Percentiles rank a stretch among this genome's conserved stretches.
These are phyloP conservation scores for Pyrus hybrid DNA, from an alignment of 331 rosid genomes.

Conservation along the genomic window DNA sequence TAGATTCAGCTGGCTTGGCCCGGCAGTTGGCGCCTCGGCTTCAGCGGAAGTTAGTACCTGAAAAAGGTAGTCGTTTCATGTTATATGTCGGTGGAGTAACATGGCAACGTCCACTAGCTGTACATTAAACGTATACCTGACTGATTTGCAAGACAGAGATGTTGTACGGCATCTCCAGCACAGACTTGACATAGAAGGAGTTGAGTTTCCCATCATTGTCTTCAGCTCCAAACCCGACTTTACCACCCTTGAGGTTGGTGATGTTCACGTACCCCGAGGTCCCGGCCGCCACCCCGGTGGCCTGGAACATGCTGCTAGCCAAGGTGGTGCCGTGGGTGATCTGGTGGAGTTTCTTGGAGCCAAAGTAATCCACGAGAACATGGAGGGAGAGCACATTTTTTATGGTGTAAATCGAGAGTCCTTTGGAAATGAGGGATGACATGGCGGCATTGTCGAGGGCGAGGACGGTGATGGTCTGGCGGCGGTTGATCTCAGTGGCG, in stretches of 20 bases:
- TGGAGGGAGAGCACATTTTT: slow-evolving; percentile 86
- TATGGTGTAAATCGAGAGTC: slow-evolving; percentile 47
- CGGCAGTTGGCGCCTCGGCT: slow-evolving; percentile 82
- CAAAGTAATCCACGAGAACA: slow-evolving; percentile 81
- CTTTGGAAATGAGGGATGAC: slow-evolving; percentile 57
- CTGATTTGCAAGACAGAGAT: slow-evolving; percentile 76
- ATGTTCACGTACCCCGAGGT: slow-evolving; percentile 84
- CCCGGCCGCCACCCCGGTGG: slow-evolving; percentile 67
- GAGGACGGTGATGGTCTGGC: slow-evolving; percentile 83
- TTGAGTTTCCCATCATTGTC: slow-evolving; percentile 48
- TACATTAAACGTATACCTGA: slow-evolving; percentile 26
- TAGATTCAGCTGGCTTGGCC: slow-evolving; percentile 51
- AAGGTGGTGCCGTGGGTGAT: slow-evolving; percentile 63
- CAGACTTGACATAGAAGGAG: slow-evolving; percentile 58
- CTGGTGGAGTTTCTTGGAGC: slow-evolving; percentile 84
- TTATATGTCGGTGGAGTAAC: neutral
- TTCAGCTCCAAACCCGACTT: slow-evolving; percentile 72
- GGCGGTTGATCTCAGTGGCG: slow-evolving; percentile 84
- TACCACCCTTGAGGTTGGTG: slow-evolving; percentile 73
- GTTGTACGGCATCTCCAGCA: slow-evolving; percentile 59
- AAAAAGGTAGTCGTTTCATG: neutral
- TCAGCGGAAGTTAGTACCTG: slow-evolving; percentile 65
- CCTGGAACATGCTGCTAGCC: slow-evolving; percentile 65
- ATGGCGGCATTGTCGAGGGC: slow-evolving; percentile 85
- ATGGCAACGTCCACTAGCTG: neutral